These are phyloP conservation scores for Sugiyamaella grinbergsii DNA, from an alignment of 1,139 yeast genomes.

Conservation along the genomic window DNA sequence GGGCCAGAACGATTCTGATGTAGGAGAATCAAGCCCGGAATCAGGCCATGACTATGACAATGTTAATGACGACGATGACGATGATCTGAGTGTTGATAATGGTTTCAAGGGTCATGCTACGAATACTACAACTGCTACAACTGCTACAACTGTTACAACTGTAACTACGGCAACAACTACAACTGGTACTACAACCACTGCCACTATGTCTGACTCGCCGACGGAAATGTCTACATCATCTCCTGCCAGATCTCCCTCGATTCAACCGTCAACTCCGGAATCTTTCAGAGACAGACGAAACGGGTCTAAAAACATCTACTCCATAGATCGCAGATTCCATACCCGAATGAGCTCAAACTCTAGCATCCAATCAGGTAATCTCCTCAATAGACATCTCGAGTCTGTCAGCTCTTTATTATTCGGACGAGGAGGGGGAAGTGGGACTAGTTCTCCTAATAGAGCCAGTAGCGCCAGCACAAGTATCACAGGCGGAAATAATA, in stretches of 20 bases:
- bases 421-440: neutral
- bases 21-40: constrained; percentile 1
- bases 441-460: neutral
- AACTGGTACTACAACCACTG: neutral
- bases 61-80: neutral
- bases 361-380: constrained; percentile 19
- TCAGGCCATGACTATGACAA: constrained; percentile 15
- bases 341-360: constrained; percentile 36
- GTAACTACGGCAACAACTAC: no score
- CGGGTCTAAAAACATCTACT: constrained; percentile 19
- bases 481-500: constrained; percentile 10
- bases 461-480: neutral
- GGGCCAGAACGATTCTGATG: constrained; percentile 11
- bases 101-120: neutral
- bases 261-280: constrained; percentile 24
- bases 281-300: constrained; percentile 21
- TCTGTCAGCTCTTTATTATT: constrained; percentile 11
- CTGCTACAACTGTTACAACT: no score
- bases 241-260: neutral
- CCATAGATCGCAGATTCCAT: constrained; percentile 37
- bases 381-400: constrained; percentile 11
- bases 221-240: constrained; percentile 4
- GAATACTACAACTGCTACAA: neutral
- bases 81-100: constrained; percentile 2
- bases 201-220: constrained; percentile 4